These are phyloP conservation scores for Phytophthora melonis DNA, from an alignment of 352 stramenopile species.

Conservation along the genomic window DNA sequence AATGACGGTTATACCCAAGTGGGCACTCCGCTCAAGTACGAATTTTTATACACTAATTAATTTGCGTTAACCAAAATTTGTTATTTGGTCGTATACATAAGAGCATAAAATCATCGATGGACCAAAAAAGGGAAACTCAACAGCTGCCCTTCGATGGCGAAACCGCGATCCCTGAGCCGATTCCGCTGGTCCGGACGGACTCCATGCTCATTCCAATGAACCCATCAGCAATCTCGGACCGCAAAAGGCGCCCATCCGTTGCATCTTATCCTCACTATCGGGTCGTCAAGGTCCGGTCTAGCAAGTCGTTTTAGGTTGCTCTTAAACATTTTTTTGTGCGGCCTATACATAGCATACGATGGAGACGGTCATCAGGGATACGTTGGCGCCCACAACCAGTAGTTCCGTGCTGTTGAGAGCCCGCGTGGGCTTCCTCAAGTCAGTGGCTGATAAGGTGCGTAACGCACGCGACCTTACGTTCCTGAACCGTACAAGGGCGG, in stretches of 20 bases:
- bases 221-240: background rate
- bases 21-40: background rate
- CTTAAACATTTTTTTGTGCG: background rate
- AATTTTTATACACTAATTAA: conserved; percentile 1
- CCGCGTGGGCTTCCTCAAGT: background rate
- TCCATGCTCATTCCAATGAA: background rate
- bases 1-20: background rate
- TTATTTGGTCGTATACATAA: background rate
- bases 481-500: background rate
- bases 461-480: background rate
- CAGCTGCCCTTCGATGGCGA: background rate
- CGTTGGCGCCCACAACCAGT: background rate
- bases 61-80: background rate
- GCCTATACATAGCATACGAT: background rate
- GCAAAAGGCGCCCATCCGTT: background rate
- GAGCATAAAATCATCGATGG: background rate
- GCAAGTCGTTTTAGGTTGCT: background rate
- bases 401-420: background rate
- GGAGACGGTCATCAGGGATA: background rate
- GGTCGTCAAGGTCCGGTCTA: background rate
- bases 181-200: background rate
- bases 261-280: background rate
- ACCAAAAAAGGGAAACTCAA: background rate
- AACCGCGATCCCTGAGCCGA: background rate
- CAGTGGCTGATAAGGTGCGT: background rate